Evolutionary conservation across 805 yeast genomes (phyloP), one percentile per base, ranked within the genome.

Genomic region (Wickerhamomyces alni): DNA sequence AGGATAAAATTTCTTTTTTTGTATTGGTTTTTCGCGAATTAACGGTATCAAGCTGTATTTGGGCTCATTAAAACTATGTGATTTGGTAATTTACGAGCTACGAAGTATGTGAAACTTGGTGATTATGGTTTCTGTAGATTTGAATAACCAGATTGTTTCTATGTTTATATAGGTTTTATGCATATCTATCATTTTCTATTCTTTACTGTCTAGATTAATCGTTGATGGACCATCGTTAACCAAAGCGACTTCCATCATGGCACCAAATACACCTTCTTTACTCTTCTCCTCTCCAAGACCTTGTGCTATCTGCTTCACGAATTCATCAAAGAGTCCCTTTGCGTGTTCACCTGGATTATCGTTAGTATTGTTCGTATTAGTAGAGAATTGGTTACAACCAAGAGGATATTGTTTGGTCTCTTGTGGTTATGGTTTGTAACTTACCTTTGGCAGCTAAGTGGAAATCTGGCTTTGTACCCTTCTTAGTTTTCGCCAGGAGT

Each of bases 191-290:
- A n/a, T 27, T 33, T 17, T 18, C 39, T 40, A 52, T 8, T 52
- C 55, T 25, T 48, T 46, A 11, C 91, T 82, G 56, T 89, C 96
- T 65, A 83, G 74, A 17, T 81, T 74, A 25, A 91, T 82, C 0
- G 98, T 91, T 1, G 86, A 87, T 0, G 98, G 98, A 1, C 98
- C 98, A 52, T 91, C 97, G 54, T 93, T 93, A 12, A 82, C 77
- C 44, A 91, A 61, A 1, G 74, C 73, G 13, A 94, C 96, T 46
- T 87, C 95, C 99, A 93, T 93, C 96, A 91, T 86, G 10, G 91
- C 98, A 0, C 98, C 99, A 58, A 93, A 93, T 40, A 76, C 69
- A 3, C 99, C 99, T 52, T 89, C 96, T 46, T 81, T 72, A 3
- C 88, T 95, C 35, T 75, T 76, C 0, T 70, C 78, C 1, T 67